A percentile compares a stretch with the other conserved stretches of the same genome.
Evolutionary conservation across 2,329 filamentous ascomycete species (phyloP).

Genomic region (Neofusicoccum ribis): DNA sequence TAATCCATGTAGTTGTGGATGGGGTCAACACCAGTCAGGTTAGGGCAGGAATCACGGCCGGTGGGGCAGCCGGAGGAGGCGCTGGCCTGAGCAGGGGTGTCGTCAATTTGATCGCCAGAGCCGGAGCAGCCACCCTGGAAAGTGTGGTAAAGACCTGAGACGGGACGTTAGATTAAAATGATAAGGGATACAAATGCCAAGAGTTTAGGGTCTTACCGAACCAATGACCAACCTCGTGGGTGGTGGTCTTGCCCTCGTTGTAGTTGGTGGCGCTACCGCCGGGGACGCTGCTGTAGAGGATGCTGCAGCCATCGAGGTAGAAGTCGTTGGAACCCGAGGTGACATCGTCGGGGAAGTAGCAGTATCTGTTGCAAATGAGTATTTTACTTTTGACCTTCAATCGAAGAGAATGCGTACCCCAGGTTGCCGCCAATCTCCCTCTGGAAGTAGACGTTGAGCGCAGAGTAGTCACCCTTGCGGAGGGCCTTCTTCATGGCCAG

Average conservation of each 20-base stretch:
- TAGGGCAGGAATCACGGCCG: conserved; percentile 31
- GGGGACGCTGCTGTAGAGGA: conserved; percentile 27
- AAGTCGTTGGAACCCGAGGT: conserved; percentile 22
- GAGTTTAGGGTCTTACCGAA: conserved; percentile 21
- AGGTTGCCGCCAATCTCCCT: conserved; percentile 42
- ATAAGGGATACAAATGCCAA: background rate
- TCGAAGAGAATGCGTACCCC: conserved; percentile 43
- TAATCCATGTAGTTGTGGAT: conserved; percentile 40
- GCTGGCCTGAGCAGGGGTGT: conserved; percentile 31
- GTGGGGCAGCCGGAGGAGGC: conserved; percentile 28
- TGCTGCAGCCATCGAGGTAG: conserved; percentile 28
- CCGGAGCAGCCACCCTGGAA: conserved; percentile 33
- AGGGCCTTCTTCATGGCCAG: conserved; percentile 24
- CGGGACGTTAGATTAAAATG: background rate
- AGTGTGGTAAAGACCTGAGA: conserved; percentile 30
- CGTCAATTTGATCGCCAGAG: conserved; percentile 29
- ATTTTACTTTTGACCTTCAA: conserved; percentile 37
- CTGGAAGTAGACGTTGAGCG: conserved; percentile 32
- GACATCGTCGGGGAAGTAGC: conserved; percentile 20
- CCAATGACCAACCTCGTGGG: conserved; percentile 38
- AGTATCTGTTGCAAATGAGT: background rate
- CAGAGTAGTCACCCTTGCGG: conserved; percentile 28
- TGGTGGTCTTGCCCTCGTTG: conserved; percentile 30
- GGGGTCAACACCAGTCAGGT: conserved; percentile 29
- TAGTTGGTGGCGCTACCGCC: conserved; percentile 25